phyloP scores from a whole-genome alignment of 768 basidiomycete species.

The Leccinellum rugosiceps region DNA sequence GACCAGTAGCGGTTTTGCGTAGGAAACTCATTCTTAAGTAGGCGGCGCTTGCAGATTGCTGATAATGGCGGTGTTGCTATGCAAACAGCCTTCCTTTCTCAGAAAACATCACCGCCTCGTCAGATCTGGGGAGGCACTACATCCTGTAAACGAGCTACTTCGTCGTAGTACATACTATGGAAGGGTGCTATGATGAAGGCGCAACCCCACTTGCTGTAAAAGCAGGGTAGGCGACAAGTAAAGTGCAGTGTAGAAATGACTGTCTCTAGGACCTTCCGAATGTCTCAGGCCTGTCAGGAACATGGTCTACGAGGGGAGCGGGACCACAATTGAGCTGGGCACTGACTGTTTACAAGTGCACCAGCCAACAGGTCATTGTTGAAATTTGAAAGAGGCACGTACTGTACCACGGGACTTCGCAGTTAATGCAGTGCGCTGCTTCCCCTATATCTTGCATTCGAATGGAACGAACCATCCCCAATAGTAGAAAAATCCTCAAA shows the following conservation, averaged over 20 bases:
- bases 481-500: too few species aligned
- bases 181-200: background rate
- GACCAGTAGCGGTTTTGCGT: background rate
- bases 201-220: background rate
- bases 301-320: background rate
- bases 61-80: background rate
- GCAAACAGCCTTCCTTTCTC: background rate
- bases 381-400: too few species aligned
- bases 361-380: too few species aligned
- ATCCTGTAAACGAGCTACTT: background rate
- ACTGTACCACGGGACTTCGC: background rate
- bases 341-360: too few species aligned
- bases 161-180: background rate
- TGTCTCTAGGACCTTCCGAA: background rate
- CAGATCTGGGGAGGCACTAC: background rate
- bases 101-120: background rate
- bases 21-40: background rate
- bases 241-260: background rate
- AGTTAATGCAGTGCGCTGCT: background rate
- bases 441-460: background rate
- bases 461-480: background rate
- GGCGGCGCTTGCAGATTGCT: background rate
- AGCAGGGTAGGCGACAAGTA: background rate
- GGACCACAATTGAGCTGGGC: too few species aligned
- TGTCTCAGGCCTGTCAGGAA: background rate